Evolutionary conservation across 1,284 basidiomycete species (phyloP).

Genomic region (Baeospora myosura): DNA sequence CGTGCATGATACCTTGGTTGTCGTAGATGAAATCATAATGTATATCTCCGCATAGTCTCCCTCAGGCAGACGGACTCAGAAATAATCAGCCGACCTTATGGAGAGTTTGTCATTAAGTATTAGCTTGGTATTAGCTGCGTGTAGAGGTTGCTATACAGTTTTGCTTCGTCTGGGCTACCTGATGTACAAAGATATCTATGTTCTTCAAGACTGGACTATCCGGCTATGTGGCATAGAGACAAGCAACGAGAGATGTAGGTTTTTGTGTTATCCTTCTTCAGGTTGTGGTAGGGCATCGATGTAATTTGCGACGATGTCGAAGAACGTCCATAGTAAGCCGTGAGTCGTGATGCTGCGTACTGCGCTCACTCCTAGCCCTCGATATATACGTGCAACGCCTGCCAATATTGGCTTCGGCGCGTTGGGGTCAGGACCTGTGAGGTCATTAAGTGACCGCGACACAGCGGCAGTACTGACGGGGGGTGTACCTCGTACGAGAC

Average conservation of each 20-base stretch:
- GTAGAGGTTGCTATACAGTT: not conserved
- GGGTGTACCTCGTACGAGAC: constrained; percentile 63
- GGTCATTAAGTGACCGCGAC: constrained; percentile 7
- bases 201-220: not conserved
- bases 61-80: too few species aligned
- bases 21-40: too few species aligned
- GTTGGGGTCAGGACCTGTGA: constrained; percentile 64
- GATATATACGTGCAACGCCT: constrained; percentile 73
- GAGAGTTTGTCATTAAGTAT: not conserved
- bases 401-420: constrained; percentile 61
- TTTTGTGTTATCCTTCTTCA: too few species aligned
- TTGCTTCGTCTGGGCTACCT: not conserved
- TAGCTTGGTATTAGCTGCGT: constrained; percentile 3
- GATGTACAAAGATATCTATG: constrained; percentile 2
- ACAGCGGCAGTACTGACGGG: not conserved
- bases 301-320: constrained; percentile 66
- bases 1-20: too few species aligned
- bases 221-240: not conserved
- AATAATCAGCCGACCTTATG: constrained; percentile 5
- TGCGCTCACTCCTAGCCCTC: constrained; percentile 80
- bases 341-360: constrained; percentile 78
- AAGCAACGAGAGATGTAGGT: too few species aligned
- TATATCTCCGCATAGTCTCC: too few species aligned
- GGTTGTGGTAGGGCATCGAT: constrained; percentile 59
- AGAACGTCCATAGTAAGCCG: constrained; percentile 77